Conservation (phyloP, 208 protist species). For the Blechomonas ayalai region DNA sequence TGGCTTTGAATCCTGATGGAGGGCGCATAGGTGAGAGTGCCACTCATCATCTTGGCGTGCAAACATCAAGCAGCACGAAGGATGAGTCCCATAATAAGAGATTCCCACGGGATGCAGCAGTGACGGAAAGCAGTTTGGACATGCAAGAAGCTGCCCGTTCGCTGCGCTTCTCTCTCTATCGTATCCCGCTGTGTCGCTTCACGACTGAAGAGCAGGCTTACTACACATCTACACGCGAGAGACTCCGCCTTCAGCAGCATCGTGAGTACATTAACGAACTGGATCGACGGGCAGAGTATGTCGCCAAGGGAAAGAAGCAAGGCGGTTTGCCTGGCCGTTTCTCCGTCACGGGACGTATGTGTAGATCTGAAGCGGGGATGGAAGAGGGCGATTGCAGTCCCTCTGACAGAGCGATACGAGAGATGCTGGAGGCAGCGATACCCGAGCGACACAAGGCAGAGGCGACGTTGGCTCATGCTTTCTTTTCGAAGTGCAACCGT, state of each 20-base stretch:
- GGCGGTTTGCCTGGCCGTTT: too few species aligned
- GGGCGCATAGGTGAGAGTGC: not conserved
- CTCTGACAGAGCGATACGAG: too few species aligned
- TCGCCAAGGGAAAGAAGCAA: too few species aligned
- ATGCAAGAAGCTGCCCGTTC: conserved; percentile 14
- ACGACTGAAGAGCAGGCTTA: conserved; percentile 48
- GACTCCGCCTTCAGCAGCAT: conserved; percentile 33
- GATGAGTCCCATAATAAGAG: conserved; percentile 14
- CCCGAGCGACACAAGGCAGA: conserved; percentile 12
- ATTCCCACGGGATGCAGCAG: conserved; percentile 1
- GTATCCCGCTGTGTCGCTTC: conserved; percentile 47
- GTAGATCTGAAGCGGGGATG: too few species aligned
- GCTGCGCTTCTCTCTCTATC: conserved; percentile 59
- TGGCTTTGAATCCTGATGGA: too few species aligned
- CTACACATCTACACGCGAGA: conserved; percentile 46
- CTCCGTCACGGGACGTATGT: too few species aligned
- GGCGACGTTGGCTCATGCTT: conserved; percentile 21
- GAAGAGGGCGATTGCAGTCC: too few species aligned
- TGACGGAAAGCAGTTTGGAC: not conserved
- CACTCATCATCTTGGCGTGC: conserved; percentile 1
- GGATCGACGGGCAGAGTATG: too few species aligned
- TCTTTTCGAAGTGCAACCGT: conserved; percentile 41
- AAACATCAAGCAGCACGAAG: not conserved
- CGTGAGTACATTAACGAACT: too few species aligned
- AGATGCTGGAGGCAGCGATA: conserved; percentile 19